phyloP scores from a whole-genome alignment of 257 asterid species.

The Salvia miltiorrhiza region DNA sequence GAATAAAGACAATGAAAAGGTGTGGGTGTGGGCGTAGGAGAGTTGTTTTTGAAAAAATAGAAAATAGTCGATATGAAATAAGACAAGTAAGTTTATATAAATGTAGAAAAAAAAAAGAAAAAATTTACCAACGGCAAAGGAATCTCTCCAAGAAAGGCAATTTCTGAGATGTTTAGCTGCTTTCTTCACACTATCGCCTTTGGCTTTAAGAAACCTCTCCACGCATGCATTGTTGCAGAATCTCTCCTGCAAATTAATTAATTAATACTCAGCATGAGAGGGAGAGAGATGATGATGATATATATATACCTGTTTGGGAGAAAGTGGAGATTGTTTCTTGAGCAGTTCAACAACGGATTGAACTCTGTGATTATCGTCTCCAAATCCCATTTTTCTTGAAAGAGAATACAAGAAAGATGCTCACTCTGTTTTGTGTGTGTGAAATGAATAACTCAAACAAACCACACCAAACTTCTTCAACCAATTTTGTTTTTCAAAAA shows the following conservation, averaged over 20 bases:
- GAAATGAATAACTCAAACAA: conserved; percentile 18
- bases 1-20: conserved; percentile 13
- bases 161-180: conserved; percentile 72
- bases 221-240: conserved; percentile 71
- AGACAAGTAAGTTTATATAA: background rate
- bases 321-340: conserved; percentile 68
- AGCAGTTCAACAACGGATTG: conserved; percentile 64
- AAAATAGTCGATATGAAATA: background rate
- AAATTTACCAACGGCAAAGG: conserved; percentile 53
- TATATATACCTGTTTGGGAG: conserved; percentile 61
- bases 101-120: background rate
- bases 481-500: conserved; percentile 38
- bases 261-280: background rate
- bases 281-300: background rate
- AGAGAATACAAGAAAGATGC: background rate
- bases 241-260: conserved; percentile 57
- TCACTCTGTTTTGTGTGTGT: conserved; percentile 10
- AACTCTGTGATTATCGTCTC: conserved; percentile 37
- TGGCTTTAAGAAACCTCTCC: conserved; percentile 70
- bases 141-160: conserved; percentile 88
- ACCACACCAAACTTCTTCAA: conserved; percentile 43
- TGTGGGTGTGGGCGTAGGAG: background rate
- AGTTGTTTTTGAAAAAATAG: background rate
- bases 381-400: conserved; percentile 49
- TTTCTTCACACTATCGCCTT: conserved; percentile 77